Evolutionary conservation across 306 rosid species (phyloP).

Genomic region (Acacia crassicarpa): DNA sequence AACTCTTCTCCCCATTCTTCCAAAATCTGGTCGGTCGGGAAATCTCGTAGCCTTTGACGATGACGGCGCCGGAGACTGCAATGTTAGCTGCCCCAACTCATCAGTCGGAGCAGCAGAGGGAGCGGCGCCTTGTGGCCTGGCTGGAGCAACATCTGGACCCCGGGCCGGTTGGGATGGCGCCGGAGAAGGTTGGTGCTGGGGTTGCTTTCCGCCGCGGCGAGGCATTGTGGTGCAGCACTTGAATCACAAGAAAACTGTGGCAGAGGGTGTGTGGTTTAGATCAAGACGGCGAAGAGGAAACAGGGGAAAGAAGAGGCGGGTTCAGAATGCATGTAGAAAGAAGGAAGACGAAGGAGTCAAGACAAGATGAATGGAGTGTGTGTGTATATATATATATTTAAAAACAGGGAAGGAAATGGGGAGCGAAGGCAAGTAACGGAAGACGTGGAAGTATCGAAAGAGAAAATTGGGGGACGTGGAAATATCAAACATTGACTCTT

Average conservation of each 20-base stretch:
- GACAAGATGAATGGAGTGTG: background rate
- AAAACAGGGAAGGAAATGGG: background rate
- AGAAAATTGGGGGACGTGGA: background rate
- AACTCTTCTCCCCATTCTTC: constrained; percentile 29
- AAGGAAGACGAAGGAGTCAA: background rate
- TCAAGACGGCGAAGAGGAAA: background rate
- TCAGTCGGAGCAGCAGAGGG: background rate
- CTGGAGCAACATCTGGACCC: constrained; percentile 3
- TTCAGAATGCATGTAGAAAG: background rate
- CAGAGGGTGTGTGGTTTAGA: background rate
- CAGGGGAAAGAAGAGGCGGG: background rate
- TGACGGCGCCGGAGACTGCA: constrained; percentile 40
- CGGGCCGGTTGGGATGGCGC: background rate
- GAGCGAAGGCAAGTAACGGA: background rate
- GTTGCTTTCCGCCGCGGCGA: constrained; percentile 24
- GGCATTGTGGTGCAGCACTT: constrained; percentile 18
- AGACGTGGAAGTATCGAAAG: background rate
- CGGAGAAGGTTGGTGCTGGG: constrained; percentile 25
- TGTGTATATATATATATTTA: background rate
- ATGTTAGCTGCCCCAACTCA: constrained; percentile 19
- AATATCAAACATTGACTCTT: background rate
- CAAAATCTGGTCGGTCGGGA: constrained; percentile 52
- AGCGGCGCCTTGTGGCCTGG: background rate
- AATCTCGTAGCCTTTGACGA: constrained; percentile 38
- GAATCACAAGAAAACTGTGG: background rate